These are phyloP conservation scores for Plantago elongata DNA, from an alignment of 257 asterid genomes.

Conservation along the genomic window DNA sequence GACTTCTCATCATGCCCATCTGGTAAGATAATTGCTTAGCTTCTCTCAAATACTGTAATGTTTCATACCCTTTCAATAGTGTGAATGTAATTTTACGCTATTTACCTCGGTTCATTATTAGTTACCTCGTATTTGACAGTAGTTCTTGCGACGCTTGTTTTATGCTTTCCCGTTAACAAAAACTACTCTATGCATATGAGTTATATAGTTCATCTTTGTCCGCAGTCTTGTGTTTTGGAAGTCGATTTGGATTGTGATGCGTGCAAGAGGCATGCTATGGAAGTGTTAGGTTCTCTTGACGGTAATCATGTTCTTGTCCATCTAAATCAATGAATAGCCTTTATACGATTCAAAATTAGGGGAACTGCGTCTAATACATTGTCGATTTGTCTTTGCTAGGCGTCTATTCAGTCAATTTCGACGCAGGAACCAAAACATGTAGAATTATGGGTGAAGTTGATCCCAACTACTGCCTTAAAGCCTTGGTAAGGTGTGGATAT, in stretches of 20 bases:
- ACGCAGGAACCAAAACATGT: conserved; percentile 23
- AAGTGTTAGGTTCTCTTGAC: conserved; percentile 31
- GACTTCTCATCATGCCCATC: conserved; percentile 4
- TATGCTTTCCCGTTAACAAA: too few species aligned
- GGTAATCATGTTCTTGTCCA: conserved; percentile 21
- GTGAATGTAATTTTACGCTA: too few species aligned
- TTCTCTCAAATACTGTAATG: too few species aligned
- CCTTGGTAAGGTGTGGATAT: conserved; percentile 33
- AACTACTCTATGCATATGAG: too few species aligned
- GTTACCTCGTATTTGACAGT: too few species aligned
- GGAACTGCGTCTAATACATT: too few species aligned
- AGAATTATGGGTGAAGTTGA: conserved; percentile 40
- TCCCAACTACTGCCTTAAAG: conserved; percentile 34
- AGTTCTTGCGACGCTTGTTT: too few species aligned
- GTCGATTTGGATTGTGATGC: conserved; percentile 32
- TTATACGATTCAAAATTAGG: too few species aligned
- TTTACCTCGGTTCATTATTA: too few species aligned
- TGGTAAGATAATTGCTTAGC: background rate
- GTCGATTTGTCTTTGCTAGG: conserved; percentile 21
- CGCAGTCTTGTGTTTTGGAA: conserved; percentile 33
- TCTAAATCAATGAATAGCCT: too few species aligned
- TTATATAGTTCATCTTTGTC: background rate
- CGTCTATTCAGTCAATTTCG: conserved; percentile 30
- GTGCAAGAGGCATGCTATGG: conserved; percentile 39
- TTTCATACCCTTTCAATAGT: too few species aligned